Evolutionary conservation across 2,329 filamentous ascomycete genomes (phyloP).

Genomic region (Fusarium sp.): DNA sequence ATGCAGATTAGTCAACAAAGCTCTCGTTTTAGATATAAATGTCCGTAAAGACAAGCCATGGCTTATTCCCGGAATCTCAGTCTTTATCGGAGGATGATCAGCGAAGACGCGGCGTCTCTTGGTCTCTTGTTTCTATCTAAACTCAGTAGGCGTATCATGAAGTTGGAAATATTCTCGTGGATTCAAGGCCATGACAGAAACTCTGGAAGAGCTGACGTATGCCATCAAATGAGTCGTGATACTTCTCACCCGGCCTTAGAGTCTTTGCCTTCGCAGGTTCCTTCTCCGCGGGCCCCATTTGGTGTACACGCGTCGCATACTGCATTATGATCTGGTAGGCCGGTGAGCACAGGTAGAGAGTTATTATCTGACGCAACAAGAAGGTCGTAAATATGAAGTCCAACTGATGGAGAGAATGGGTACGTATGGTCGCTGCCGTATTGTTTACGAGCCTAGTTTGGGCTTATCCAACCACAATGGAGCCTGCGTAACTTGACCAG

Average conservation of each 20-base stretch:
- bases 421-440: background rate
- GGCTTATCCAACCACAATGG: background rate
- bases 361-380: background rate
- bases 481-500: background rate
- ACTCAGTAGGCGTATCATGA: background rate
- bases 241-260: fast-evolving
- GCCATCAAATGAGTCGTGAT: background rate
- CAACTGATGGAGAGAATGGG: background rate
- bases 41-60: fast-evolving
- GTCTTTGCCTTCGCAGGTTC: background rate
- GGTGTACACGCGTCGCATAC: background rate
- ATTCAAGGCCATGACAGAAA: fast-evolving
- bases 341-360: background rate
- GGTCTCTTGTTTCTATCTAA: no score
- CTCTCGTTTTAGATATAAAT: background rate
- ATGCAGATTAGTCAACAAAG: background rate
- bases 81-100: fast-evolving
- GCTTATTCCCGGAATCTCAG: fast-evolving
- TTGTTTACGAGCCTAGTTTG: background rate
- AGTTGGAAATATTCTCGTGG: background rate
- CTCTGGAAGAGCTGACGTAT: background rate
- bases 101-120: background rate
- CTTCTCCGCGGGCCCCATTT: fast-evolving
- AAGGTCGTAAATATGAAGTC: background rate
- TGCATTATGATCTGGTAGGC: no score